Conservation (phyloP, 257 asterid genomes). For the Forsythia suspensa region DNA sequence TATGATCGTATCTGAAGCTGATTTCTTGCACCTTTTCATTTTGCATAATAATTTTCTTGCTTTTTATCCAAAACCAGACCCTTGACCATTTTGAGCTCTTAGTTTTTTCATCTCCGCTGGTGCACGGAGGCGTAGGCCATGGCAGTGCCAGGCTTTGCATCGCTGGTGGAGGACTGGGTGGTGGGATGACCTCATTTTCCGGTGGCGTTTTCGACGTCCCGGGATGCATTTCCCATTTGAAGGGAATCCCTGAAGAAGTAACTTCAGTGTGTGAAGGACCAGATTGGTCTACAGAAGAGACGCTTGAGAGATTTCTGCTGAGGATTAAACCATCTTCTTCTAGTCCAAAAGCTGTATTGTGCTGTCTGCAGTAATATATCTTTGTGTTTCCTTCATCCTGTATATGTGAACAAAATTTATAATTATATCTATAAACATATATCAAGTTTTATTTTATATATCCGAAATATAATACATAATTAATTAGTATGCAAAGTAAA, state of each 20-base stretch:
- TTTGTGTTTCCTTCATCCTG: conserved; percentile 55
- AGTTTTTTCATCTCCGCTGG: not conserved
- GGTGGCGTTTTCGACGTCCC: conserved; percentile 40
- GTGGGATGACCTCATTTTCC: conserved; percentile 36
- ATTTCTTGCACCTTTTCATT: conserved; percentile 10
- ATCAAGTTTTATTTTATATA: too few species aligned
- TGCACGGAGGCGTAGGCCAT: conserved; percentile 10
- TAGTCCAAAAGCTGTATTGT: conserved; percentile 45
- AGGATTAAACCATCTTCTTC: conserved; percentile 39
- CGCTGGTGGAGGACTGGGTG: conserved; percentile 51
- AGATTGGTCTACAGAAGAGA: conserved; percentile 44
- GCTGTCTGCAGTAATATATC: conserved; percentile 45
- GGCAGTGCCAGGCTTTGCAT: conserved; percentile 36
- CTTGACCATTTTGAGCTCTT: conserved; percentile 23
- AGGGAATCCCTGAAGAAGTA: conserved; percentile 33
- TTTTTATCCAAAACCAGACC: conserved; percentile 26
- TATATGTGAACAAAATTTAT: too few species aligned
- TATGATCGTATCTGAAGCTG: conserved; percentile 30
- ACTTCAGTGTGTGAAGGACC: conserved; percentile 22
- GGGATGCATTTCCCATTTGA: conserved; percentile 47
- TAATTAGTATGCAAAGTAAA: not conserved
- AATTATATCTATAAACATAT: too few species aligned
- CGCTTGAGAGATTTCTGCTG: conserved; percentile 41
- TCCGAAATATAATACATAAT: too few species aligned
- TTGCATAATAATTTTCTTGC: not conserved